phyloP scores from a whole-genome alignment of 306 rosid genomes.

The Castanea sativa region DNA sequence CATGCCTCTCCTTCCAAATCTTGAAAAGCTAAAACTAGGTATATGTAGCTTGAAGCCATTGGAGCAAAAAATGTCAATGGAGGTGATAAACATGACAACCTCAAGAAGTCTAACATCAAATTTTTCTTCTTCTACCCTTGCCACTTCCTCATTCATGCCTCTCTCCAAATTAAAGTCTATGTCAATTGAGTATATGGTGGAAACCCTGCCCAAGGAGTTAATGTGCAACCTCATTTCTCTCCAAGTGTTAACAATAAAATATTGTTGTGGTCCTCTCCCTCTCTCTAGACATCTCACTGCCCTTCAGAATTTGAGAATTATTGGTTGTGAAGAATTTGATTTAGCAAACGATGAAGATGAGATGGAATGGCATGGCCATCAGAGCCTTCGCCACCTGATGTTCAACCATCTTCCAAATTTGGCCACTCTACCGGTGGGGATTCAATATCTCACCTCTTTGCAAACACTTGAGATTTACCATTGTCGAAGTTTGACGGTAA shows the following conservation, averaged over 20 bases:
- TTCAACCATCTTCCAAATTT: background rate
- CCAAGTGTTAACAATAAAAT: too few species aligned
- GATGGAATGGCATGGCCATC: background rate
- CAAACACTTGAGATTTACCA: background rate
- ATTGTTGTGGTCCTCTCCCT: too few species aligned
- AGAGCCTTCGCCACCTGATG: background rate
- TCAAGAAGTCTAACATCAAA: background rate
- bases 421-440: background rate
- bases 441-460: background rate
- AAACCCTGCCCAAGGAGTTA: background rate
- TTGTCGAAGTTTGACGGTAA: too few species aligned
- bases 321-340: background rate
- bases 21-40: too few species aligned
- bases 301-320: background rate
- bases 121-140: background rate
- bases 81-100: too few species aligned
- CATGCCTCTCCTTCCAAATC: slow-evolving; percentile 11
- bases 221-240: background rate
- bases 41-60: background rate
- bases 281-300: too few species aligned
- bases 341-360: background rate
- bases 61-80: background rate
- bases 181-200: fast-evolving
- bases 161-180: background rate
- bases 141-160: background rate